phyloP scores from a whole-genome alignment of 306 rosid species.

The Quercus dentata region DNA sequence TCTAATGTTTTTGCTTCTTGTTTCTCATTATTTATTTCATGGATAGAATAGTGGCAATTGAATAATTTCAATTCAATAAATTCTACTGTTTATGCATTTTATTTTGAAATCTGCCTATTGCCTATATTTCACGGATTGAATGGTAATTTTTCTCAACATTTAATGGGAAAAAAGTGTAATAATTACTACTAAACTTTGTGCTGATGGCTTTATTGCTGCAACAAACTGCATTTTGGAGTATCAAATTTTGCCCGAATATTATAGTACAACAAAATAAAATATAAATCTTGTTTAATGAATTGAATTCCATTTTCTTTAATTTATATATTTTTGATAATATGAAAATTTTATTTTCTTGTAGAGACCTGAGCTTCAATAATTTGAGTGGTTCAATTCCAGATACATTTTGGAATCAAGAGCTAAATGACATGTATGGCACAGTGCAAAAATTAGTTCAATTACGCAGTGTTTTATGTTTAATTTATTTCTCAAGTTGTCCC shows the following conservation, averaged over 20 bases:
- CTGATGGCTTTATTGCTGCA: background rate
- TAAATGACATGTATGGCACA: conserved; percentile 49
- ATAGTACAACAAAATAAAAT: background rate
- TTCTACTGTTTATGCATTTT: background rate
- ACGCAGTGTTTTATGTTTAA: background rate
- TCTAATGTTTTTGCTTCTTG: background rate
- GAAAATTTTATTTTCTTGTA: conserved; percentile 18
- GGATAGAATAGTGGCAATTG: background rate
- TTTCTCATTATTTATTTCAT: background rate
- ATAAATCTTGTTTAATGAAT: background rate
- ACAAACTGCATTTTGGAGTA: background rate
- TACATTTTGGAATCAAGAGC: background rate
- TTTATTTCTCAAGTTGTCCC: background rate
- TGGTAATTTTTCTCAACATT: background rate
- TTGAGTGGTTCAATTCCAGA: conserved; percentile 61
- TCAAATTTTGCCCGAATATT: background rate
- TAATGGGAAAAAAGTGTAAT: background rate
- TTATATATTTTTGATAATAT: background rate
- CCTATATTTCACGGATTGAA: background rate
- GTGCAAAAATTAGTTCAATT: background rate
- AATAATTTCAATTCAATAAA: background rate
- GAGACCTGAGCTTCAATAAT: conserved; percentile 81
- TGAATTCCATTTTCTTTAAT: background rate
- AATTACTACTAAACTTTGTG: background rate
- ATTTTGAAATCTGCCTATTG: background rate